Conservation (phyloP, 108 stramenopile species). For the Nitzschia sp. region DNA sequence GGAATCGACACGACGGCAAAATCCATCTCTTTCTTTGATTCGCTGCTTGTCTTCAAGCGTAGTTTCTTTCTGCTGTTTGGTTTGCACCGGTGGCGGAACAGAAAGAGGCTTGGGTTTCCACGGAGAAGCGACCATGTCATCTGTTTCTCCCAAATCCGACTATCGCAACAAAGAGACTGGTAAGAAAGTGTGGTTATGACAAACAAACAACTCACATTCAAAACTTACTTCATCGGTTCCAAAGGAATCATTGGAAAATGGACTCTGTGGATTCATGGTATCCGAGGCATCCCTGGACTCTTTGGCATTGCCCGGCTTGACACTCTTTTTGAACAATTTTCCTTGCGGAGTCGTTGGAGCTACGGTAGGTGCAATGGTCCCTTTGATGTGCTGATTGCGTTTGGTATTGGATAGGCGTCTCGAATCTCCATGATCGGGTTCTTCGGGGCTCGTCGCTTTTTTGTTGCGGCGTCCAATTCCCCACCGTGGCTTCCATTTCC, state of each 20-base stretch:
- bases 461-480: conserved; percentile 8
- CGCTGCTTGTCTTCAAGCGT: conserved; percentile 40
- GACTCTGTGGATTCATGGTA: conserved; percentile 23
- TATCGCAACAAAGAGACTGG: too few species aligned
- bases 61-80: conserved; percentile 11
- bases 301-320: too few species aligned
- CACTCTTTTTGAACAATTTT: too few species aligned
- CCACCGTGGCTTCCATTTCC: conserved; percentile 10
- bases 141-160: conserved; percentile 1
- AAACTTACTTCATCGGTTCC: conserved; percentile 28
- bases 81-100: neutral
- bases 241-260: conserved; percentile 22
- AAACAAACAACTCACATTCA: too few species aligned
- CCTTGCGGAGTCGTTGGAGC: too few species aligned
- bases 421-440: conserved; percentile 14
- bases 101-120: conserved; percentile 5
- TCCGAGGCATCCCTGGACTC: conserved; percentile 22
- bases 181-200: neutral
- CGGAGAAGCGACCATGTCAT: neutral
- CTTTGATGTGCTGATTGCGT: neutral
- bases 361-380: too few species aligned
- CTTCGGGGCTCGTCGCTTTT: neutral
- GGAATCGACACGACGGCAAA: conserved; percentile 70
- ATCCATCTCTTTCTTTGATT: conserved; percentile 64
- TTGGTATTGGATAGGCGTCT: neutral